A percentile compares a stretch with the other conserved stretches of the same genome.
Conservation (phyloP, 163 green algal species). For the Prototheca wickerhamii region DNA sequence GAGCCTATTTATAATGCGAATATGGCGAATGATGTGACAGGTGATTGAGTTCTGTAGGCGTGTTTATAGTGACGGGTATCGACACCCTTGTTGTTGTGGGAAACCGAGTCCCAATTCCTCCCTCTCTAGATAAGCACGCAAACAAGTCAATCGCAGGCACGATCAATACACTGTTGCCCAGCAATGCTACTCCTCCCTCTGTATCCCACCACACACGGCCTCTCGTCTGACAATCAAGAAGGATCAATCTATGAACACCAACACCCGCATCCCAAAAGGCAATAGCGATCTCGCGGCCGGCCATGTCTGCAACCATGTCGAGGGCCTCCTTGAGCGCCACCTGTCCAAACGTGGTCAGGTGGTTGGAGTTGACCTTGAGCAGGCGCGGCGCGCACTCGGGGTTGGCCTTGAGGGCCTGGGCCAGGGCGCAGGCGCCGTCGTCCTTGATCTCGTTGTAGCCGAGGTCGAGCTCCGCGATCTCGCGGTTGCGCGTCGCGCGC, state of each 20-base stretch:
- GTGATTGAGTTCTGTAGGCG: too few relatives aligned
- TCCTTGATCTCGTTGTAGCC: constrained; percentile 80
- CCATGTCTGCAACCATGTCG: constrained; percentile 92
- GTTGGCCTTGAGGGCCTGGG: constrained; percentile 84
- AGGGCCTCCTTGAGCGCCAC: constrained; percentile 86
- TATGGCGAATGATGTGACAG: too few relatives aligned
- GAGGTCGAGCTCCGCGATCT: constrained; percentile 60
- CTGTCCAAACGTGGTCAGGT: constrained; percentile 91
- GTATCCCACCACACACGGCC: too few relatives aligned
- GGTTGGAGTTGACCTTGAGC: constrained; percentile 88
- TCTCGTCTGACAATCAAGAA: background rate
- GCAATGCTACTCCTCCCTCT: too few relatives aligned
- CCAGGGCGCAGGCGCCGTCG: constrained; percentile 76
- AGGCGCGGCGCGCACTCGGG: constrained; percentile 61
- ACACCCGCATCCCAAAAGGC: constrained; percentile 43
- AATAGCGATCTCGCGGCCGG: constrained; percentile 65
- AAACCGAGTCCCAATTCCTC: too few relatives aligned
- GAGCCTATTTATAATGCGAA: too few relatives aligned
- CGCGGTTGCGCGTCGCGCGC: constrained; percentile 59
- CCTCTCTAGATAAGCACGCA: too few relatives aligned
- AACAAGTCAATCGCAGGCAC: too few relatives aligned
- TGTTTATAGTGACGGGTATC: too few relatives aligned
- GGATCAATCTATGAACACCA: background rate
- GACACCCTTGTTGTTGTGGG: too few relatives aligned
- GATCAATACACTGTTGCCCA: too few relatives aligned